Evolutionary conservation across 164 flowering plant genomes (phyloP), one percentile per base, ranked within the genome.

Genomic region (Aristolochia contorta): DNA sequence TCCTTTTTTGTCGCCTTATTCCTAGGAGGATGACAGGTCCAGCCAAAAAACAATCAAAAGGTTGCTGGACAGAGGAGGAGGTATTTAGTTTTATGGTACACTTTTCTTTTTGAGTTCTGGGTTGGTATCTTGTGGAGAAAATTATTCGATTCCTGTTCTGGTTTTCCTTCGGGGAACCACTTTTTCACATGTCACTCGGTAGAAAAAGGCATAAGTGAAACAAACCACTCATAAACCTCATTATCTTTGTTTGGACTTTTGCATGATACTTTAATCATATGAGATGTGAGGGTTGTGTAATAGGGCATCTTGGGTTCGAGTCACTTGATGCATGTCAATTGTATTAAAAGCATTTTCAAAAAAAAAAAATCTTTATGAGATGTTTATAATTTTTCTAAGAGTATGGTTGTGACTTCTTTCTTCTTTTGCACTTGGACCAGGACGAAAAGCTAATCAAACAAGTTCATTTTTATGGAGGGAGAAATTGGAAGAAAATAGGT

Each of bases 401-500:
- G 24, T 1, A 37, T 50, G 46, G 9, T n/a, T 18, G 21, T 63
- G 52, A 63, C 65, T 21, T 24, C 21, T 25, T 58, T 20, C 65
- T 21, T 24, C 21, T 25, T 58, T 16, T 64, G 25, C 48, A 43
- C 45, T 54, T 45, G 57, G 24, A 53, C 45, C 75, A 86, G 93
- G 89, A 86, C 65, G 70, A 70, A 10, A 54, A 56, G 14, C 67
- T 86, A 50, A 46, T 62, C 3, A 62, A 56, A 50, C 80, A 73
- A 9, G 89, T 86, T 20, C 47, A 66, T 50, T 61, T 20, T 41
- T 75, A 33, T 70, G 71, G 74, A 1, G 84, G 79, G 16, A 84
- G 69, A 62, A 77, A 70, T 58, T 86, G 93, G 93, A 86, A 86
- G 65, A 78, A 71, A 70, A 81, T 86, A 64, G 87, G 93, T 84